Percentiles rank a stretch among this genome's conserved stretches.
Conservation (phyloP, 768 basidiomycete species). For the Termitomyces sp. region DNA sequence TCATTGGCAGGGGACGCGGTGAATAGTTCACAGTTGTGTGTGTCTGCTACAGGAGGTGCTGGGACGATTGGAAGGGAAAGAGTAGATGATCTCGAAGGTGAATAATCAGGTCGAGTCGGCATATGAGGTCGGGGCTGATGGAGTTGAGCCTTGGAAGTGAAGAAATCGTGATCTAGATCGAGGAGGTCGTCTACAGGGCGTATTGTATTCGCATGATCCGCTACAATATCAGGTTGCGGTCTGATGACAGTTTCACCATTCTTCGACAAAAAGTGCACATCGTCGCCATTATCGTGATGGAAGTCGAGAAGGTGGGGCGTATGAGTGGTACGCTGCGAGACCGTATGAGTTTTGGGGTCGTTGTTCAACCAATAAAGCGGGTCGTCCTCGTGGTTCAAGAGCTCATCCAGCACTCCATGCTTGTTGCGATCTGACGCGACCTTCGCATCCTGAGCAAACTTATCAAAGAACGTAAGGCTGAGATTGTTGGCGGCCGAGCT, state of each 20-base stretch:
- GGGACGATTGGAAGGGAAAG: constrained; percentile 17
- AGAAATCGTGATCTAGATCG: constrained; percentile 38
- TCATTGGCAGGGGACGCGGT: constrained; percentile 18
- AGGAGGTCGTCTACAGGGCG: constrained; percentile 14
- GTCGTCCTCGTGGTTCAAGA: constrained; percentile 66
- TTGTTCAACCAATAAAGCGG: constrained; percentile 58
- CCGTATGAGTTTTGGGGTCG: not conserved
- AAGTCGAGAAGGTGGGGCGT: not conserved
- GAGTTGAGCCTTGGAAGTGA: constrained; percentile 16
- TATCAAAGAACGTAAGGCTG: constrained; percentile 55
- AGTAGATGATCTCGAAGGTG: constrained; percentile 26
- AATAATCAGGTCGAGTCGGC: constrained; percentile 18
- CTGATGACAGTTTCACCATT: not conserved
- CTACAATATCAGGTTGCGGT: not conserved
- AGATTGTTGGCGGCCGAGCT: constrained; percentile 13
- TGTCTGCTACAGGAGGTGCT: constrained; percentile 19
- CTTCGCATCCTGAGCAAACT: constrained; percentile 56
- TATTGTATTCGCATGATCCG: constrained; percentile 4
- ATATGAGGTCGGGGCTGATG: constrained; percentile 8
- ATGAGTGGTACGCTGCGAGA: not conserved
- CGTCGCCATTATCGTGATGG: not conserved
- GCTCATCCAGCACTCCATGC: constrained; percentile 57
- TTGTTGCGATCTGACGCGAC: constrained; percentile 49
- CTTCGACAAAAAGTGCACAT: not conserved
- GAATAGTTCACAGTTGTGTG: constrained; percentile 19